A percentile compares a stretch with the other conserved stretches of the same genome.
These are phyloP conservation scores for Asterophora parasitica DNA, from an alignment of 768 basidiomycete genomes.

Conservation along the genomic window DNA sequence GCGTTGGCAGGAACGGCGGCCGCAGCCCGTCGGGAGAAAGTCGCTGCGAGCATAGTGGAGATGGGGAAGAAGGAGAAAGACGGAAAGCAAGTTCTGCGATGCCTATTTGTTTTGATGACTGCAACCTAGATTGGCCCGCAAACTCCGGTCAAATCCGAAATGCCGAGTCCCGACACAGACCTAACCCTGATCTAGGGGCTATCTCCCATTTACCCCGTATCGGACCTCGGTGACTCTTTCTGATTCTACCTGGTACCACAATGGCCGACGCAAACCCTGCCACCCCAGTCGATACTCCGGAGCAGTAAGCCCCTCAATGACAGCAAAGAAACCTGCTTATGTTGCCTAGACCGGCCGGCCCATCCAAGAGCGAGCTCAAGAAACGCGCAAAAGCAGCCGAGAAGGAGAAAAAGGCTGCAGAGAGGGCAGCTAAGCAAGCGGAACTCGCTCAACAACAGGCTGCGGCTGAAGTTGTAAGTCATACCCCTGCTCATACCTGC, in stretches of 20 bases:
- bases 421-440: conserved; percentile 75
- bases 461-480: conserved; percentile 57
- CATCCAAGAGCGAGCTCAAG: conserved; percentile 86
- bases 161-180: conserved; percentile 6
- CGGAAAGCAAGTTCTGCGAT: conserved; percentile 10
- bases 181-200: conserved; percentile 20
- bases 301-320: conserved; percentile 7
- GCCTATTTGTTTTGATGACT: neutral
- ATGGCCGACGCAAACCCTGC: conserved; percentile 12
- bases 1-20: conserved; percentile 31
- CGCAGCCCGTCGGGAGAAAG: conserved; percentile 47
- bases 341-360: conserved; percentile 35
- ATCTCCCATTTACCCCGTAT: conserved; percentile 3
- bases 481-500: neutral
- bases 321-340: neutral
- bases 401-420: conserved; percentile 85
- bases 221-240: neutral
- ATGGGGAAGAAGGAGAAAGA: conserved; percentile 22
- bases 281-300: neutral
- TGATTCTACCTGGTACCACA: conserved; percentile 3
- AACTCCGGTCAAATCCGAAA: conserved; percentile 5
- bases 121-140: neutral
- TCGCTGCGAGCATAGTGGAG: conserved; percentile 42
- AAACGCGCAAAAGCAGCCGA: conserved; percentile 87
- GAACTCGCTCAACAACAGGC: conserved; percentile 67